Evolutionary conservation across 225 moss, liverwort and hornwort species (phyloP).

Genomic region (Polytrichum commune): DNA sequence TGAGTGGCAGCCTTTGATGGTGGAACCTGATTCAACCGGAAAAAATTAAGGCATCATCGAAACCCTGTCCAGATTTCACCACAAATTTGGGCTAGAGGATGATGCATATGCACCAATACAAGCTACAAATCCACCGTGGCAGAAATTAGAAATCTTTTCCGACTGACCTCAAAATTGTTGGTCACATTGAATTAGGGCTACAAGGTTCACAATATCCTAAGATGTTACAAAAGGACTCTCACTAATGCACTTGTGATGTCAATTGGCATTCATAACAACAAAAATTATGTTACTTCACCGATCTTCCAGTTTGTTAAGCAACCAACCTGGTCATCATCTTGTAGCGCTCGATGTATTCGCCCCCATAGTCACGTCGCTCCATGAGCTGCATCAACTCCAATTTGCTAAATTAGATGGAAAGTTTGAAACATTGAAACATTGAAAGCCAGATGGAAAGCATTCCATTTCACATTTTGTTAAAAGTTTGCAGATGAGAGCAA

Average conservation of each 20-base stretch:
- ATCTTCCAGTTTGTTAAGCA: not conserved
- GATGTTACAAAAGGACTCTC: not conserved
- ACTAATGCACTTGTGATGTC: not conserved
- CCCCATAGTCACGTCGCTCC: conserved; percentile 89
- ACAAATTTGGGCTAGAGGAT: not conserved
- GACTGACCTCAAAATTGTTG: too few relatives aligned
- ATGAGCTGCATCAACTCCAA: conserved; percentile 52
- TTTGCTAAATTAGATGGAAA: not conserved
- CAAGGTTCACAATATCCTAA: too few relatives aligned
- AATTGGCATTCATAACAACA: not conserved
- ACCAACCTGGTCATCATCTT: conserved; percentile 92
- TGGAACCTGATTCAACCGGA: conserved; percentile 59
- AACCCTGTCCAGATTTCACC: conserved; percentile 1
- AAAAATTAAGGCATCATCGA: not conserved
- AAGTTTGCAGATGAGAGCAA: too few relatives aligned
- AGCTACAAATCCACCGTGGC: not conserved
- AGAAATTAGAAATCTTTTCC: too few relatives aligned
- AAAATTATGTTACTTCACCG: not conserved
- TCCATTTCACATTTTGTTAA: not conserved
- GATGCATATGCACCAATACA: not conserved
- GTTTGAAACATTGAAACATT: not conserved
- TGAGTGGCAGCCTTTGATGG: conserved; percentile 86
- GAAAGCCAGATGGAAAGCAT: not conserved
- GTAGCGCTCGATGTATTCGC: conserved; percentile 83
- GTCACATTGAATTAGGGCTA: too few relatives aligned